phyloP scores from a whole-genome alignment of 2,329 filamentous ascomycete species.

The Periconia macrospinosa region DNA sequence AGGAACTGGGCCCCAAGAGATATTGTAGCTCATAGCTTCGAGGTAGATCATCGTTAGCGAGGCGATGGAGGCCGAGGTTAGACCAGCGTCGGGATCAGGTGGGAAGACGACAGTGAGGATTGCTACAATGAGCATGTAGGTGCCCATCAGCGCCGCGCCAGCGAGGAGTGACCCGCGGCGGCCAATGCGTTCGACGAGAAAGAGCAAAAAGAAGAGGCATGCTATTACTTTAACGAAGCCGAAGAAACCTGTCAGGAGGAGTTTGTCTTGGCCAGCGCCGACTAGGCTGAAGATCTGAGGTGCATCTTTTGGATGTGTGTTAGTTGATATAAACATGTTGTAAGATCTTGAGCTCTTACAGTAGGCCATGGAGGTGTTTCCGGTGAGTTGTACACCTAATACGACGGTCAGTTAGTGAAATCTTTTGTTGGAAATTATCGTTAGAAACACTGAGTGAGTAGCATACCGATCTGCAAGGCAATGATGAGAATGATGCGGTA shows the following conservation, averaged over 20 bases:
- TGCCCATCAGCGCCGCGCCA: conserved; percentile 4
- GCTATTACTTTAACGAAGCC: conserved; percentile 5
- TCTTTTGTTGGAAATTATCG: no score
- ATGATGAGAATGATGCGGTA: conserved; percentile 4
- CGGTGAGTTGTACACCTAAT: neutral
- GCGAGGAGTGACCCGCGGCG: conserved; percentile 1
- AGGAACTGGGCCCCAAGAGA: conserved; percentile 9
- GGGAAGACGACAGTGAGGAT: conserved; percentile 5
- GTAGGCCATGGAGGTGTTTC: no score
- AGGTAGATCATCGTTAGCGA: conserved; percentile 7
- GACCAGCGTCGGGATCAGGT: neutral
- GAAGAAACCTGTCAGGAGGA: conserved; percentile 7
- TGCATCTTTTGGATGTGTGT: neutral
- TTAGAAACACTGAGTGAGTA: no score
- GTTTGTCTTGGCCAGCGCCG: conserved; percentile 1
- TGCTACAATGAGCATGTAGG: conserved; percentile 8
- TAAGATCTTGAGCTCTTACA: no score
- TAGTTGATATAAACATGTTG: no score
- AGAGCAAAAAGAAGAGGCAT: conserved; percentile 7
- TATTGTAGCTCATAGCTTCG: conserved; percentile 9
- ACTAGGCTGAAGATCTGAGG: conserved; percentile 5
- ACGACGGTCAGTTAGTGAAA: no score
- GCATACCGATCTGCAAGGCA: conserved; percentile 3
- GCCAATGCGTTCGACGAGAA: conserved; percentile 7
- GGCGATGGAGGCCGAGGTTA: neutral